These are phyloP conservation scores for Diaporthe aspalathi DNA, from an alignment of 2,329 filamentous ascomycete genomes.

Conservation along the genomic window DNA sequence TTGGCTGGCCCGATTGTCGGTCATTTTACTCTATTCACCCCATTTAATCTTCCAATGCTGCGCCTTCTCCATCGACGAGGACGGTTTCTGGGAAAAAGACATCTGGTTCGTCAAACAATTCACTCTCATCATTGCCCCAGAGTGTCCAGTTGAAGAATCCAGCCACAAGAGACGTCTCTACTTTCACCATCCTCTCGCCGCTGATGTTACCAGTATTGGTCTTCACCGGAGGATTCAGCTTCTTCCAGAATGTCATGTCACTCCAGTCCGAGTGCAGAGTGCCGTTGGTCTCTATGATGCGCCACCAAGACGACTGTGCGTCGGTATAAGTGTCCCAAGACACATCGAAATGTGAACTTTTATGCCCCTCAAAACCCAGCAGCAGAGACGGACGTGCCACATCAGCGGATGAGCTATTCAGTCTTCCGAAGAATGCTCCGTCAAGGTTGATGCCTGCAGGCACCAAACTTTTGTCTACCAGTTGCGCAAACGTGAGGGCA, in stretches of 20 bases:
- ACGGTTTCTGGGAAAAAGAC: neutral
- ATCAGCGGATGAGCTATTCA: conserved; percentile 5
- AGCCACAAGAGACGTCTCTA: conserved; percentile 24
- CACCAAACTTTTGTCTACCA: neutral
- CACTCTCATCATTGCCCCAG: neutral
- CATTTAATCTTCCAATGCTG: neutral
- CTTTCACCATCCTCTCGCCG: conserved; percentile 23
- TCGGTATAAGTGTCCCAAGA: conserved; percentile 42
- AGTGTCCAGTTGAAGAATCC: conserved; percentile 33
- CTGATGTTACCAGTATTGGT: conserved; percentile 6
- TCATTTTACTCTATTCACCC: neutral
- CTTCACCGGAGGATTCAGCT: neutral
- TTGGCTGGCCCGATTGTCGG: neutral
- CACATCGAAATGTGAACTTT: neutral
- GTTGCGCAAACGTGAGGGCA: conserved; percentile 23
- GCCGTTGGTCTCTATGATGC: conserved; percentile 40
- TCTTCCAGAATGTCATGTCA: conserved; percentile 44
- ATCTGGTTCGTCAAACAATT: conserved; percentile 1
- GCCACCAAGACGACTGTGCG: conserved; percentile 42
- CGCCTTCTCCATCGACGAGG: neutral
- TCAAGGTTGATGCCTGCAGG: conserved; percentile 31
- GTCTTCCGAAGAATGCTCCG: neutral
- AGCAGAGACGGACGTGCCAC: conserved; percentile 21
- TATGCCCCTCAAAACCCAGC: conserved; percentile 14
- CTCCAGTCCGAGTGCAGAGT: conserved; percentile 43